These are phyloP conservation scores for Diplodia sapinea DNA, from an alignment of 2,329 filamentous ascomycete species.

Conservation along the genomic window DNA sequence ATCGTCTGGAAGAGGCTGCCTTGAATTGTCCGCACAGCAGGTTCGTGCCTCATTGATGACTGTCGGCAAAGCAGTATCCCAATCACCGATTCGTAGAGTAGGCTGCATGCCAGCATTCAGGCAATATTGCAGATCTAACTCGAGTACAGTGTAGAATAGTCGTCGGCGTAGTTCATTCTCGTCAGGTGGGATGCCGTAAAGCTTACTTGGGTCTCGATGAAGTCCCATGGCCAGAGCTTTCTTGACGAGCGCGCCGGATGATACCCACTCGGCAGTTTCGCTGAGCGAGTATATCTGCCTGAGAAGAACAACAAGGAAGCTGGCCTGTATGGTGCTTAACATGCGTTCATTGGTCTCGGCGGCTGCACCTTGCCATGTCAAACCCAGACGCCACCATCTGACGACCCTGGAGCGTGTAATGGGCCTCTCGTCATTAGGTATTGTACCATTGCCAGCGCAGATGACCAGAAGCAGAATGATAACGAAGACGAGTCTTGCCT, in stretches of 20 bases:
- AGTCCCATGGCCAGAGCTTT: slow-evolving; percentile 52
- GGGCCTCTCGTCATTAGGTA: slow-evolving; percentile 11
- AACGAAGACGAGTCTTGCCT: slow-evolving; percentile 26
- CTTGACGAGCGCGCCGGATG: slow-evolving; percentile 47
- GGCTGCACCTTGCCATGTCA: slow-evolving; percentile 22
- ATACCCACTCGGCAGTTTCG: slow-evolving; percentile 10
- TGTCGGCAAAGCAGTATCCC: slow-evolving; percentile 7
- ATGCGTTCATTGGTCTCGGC: slow-evolving; percentile 21
- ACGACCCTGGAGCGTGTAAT: slow-evolving; percentile 7
- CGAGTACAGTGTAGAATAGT: slow-evolving; percentile 53
- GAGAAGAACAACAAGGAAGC: slow-evolving; percentile 3
- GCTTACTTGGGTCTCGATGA: slow-evolving; percentile 48
- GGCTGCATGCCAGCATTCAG: slow-evolving; percentile 35
- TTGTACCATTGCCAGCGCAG: slow-evolving; percentile 5
- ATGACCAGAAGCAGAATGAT: slow-evolving; percentile 12
- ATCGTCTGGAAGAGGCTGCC: neutral
- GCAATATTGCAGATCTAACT: slow-evolving; percentile 47
- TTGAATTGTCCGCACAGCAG: neutral
- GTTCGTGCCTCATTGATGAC: neutral
- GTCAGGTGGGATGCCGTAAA: slow-evolving; percentile 46
- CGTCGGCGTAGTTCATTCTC: slow-evolving; percentile 52
- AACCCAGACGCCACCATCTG: slow-evolving; percentile 22
- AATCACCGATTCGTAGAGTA: slow-evolving; percentile 11
- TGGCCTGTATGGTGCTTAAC: slow-evolving; percentile 10
- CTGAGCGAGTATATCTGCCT: slow-evolving; percentile 9